Evolutionary conservation across 2,329 filamentous ascomycete genomes (phyloP), one percentile per base, ranked within the genome.

Genomic region (Boeremia lycopersici): DNA sequence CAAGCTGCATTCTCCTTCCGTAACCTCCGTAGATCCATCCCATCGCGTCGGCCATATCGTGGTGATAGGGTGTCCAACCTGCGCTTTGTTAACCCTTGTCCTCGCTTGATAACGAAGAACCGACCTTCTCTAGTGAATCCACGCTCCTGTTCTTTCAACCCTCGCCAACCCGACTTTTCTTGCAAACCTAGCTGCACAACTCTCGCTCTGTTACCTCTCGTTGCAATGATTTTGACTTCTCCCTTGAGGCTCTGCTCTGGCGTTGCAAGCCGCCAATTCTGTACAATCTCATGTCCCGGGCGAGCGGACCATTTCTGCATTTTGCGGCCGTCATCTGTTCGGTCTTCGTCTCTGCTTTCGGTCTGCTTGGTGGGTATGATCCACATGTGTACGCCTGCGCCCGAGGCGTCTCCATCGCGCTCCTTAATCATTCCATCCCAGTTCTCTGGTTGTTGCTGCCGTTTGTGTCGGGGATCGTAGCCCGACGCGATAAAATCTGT

Each of bases 21-120:
- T 65, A 71, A 8, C 71, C 72, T 6, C 71, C 71, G 46, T 74
- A 74, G 11, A 74, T 60, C 72, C 72, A 74, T 2, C 67, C 68
- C 25, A 70, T 63, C 11, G 71, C 70, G 51, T 74, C 72, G 5
- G 71, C 68, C 68, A 70, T 72, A 45, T 74, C 68, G 44, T 73
- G 64, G 47, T 72, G 61, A 40, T 74, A 74, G 1, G 72, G 71
- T 10, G 36, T 61, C 71, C 71, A 74, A 51, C 66, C 72, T 73
- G 43, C 15, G 15, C 1, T 19, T 25, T 13, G 26, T 63, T 26
- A 63, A 53, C 15, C 17, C 15, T 15, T 6, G 4, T 12, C 39
- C 11, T 11, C 11, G 12, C 6, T 11, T 6, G 3, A 8, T 10
- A 1, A 41, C 19, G 6, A 2, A n/a, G 15, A 40, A 57, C 66